Base-by-base conservation (phyloP, 208 protist genomes). In the Lotmaria passim region DNA sequence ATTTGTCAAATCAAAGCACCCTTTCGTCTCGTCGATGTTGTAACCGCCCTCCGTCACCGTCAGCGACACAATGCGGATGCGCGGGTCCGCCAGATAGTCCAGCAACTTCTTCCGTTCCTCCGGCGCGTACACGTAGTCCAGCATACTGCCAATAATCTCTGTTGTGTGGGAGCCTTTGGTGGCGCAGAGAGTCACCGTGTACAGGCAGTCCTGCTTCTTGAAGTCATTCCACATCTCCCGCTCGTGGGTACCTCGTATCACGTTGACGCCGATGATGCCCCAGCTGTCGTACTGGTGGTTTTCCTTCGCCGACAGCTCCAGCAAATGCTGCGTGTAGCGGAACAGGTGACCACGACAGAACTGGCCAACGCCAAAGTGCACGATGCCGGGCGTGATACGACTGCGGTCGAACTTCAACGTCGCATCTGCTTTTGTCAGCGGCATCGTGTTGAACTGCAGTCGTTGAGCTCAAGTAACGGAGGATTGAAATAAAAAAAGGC, bases 31-130 rank as follows among this genome's bases (percentile, higher is more conserved):
- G 60, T 83, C 73, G 47, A 84, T 79, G 71, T 84, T 82, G 72
- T 82, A 79, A 28, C 82, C 82, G 38, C 75, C 82, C 70, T 79
- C 82, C 26, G 78, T 84, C 36, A 84, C 73, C 30, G 74, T 79
- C 41, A 87, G 65, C 7, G 75, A 79, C 21, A 87, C 34, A 36
- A 82, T 80, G 53, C 70, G 57, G 51, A 84, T 84, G 43, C 55
- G 39, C 33, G 73, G 70, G 36, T 81, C 70, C 6, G 39, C 64
- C 10, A 81, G 67, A 55, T 72, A 74, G 39, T 72, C 46, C 19
- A 83, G 50, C 31, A 76, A 47, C 33, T 65, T 46, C 30, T 73
- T 44, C 34, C 68, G 73, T 63, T 83, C 64, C 62, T 83, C 69
- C 17, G 59, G 36, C 31, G 73, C 73, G 65, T 74, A 79, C 43